Evolutionary conservation across 2,329 filamentous ascomycete species (phyloP).

Genomic region (Dactylellina drechsleri): DNA sequence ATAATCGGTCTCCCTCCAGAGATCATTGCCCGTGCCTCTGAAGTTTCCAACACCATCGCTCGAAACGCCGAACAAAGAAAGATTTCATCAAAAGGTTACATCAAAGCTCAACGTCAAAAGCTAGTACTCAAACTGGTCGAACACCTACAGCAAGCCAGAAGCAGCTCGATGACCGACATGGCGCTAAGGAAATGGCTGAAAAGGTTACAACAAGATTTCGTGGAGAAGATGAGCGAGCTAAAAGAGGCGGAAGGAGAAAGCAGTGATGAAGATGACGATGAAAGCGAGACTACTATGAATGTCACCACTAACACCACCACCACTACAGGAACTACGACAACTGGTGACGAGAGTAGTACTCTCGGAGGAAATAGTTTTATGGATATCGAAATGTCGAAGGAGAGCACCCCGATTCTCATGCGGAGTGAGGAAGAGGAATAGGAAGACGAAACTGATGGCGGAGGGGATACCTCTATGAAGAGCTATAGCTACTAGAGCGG

Average conservation of each 20-base stretch:
- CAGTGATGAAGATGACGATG: slow-evolving; percentile 8
- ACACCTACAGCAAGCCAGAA: slow-evolving; percentile 56
- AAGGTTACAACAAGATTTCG: slow-evolving; percentile 58
- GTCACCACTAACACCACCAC: slow-evolving; percentile 6
- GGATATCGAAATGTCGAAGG: slow-evolving; percentile 26
- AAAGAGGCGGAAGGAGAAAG: slow-evolving; percentile 38
- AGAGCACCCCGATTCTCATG: slow-evolving; percentile 30
- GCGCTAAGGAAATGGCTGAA: slow-evolving; percentile 55
- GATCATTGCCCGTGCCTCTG: slow-evolving; percentile 56
- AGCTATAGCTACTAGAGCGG: slow-evolving; percentile 29
- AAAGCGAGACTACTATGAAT: slow-evolving; percentile 17
- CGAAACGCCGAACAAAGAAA: slow-evolving; percentile 31
- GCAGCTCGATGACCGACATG: slow-evolving; percentile 56
- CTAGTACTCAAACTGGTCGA: slow-evolving; percentile 57
- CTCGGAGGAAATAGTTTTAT: not conserved
- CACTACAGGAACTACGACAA: not conserved
- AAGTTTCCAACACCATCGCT: slow-evolving; percentile 51
- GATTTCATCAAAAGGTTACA: slow-evolving; percentile 52
- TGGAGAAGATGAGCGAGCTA: slow-evolving; percentile 53
- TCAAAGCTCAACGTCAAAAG: slow-evolving; percentile 54
- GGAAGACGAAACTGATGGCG: slow-evolving; percentile 1
- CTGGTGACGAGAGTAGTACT: not conserved
- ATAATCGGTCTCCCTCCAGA: slow-evolving; percentile 56
- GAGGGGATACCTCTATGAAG: not conserved
- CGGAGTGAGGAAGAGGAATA: not conserved